These are phyloP conservation scores for Arxiozyma telluris DNA, from an alignment of 1,139 yeast species.

Conservation along the genomic window DNA sequence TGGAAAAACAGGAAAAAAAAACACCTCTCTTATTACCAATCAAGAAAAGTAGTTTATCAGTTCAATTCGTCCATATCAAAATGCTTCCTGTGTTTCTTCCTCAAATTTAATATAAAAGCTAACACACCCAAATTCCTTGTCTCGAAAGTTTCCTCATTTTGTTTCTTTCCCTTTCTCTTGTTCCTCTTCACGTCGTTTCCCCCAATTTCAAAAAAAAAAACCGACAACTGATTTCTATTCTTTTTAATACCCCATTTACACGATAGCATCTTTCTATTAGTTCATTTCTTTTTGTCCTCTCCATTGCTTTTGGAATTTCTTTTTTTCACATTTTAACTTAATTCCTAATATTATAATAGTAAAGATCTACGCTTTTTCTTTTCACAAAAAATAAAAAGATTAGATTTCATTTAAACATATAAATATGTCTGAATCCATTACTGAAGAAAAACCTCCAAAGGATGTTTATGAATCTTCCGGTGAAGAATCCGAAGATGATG, in stretches of 20 bases:
- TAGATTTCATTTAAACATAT: constrained; percentile 4
- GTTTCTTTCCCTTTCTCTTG: neutral
- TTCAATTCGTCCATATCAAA: neutral
- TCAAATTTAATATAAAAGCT: constrained; percentile 1
- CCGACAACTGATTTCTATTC: constrained; percentile 1
- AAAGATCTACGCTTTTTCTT: neutral
- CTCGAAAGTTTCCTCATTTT: neutral
- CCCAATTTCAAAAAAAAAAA: neutral
- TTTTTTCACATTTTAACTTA: neutral
- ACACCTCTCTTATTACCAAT: neutral
- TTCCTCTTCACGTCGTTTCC: neutral
- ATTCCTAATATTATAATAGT: neutral
- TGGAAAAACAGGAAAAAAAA: neutral
- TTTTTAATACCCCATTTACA: constrained; percentile 2
- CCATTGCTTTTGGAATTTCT: neutral
- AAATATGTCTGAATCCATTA: constrained; percentile 4
- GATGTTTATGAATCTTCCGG: constrained; percentile 32
- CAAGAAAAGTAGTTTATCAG: neutral
- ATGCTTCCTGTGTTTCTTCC: neutral
- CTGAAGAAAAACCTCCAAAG: constrained; percentile 18
- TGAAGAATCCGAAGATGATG: constrained; percentile 58
- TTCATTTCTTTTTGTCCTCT: neutral
- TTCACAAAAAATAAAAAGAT: neutral
- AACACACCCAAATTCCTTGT: neutral
- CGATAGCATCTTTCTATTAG: constrained; percentile 2